These are phyloP conservation scores for Ruellia speciosa DNA, from an alignment of 305 asterid genomes.

Conservation along the genomic window DNA sequence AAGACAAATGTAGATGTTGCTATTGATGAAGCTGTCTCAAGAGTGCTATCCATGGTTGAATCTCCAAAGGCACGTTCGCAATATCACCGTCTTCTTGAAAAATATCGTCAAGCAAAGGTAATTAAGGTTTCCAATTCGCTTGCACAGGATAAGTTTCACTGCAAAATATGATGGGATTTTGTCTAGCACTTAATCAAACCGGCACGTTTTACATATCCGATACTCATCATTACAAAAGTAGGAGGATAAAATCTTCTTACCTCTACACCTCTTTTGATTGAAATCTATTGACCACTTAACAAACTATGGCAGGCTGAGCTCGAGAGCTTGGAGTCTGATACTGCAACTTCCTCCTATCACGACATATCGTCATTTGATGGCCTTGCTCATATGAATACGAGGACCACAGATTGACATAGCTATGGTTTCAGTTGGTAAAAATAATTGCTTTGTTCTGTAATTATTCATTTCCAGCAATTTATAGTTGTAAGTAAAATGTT, in stretches of 20 bases:
- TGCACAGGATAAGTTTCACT: neutral
- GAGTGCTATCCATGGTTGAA: slow-evolving; percentile 90
- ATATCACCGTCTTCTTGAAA: slow-evolving; percentile 71
- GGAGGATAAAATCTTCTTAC: too few species aligned
- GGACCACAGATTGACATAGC: slow-evolving; percentile 14
- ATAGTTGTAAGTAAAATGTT: neutral
- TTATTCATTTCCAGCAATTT: slow-evolving; percentile 1
- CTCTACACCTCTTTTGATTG: too few species aligned
- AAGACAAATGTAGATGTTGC: slow-evolving; percentile 77
- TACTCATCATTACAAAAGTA: too few species aligned
- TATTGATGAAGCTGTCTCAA: slow-evolving; percentile 75
- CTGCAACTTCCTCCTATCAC: slow-evolving; percentile 24
- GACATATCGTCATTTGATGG: slow-evolving; percentile 2
- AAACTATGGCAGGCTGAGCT: slow-evolving; percentile 56
- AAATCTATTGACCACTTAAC: neutral
- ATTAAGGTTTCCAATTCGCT: neutral
- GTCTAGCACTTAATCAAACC: too few species aligned
- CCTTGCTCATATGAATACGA: slow-evolving; percentile 30
- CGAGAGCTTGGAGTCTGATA: slow-evolving; percentile 29
- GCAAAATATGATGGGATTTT: too few species aligned
- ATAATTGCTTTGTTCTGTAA: neutral
- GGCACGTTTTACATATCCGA: neutral
- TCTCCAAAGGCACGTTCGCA: slow-evolving; percentile 77
- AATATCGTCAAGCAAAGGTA: slow-evolving; percentile 85
- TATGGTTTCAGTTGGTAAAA: too few species aligned